Conservation (phyloP, 1,284 basidiomycete species). For the Moniliophthora roreri region DNA sequence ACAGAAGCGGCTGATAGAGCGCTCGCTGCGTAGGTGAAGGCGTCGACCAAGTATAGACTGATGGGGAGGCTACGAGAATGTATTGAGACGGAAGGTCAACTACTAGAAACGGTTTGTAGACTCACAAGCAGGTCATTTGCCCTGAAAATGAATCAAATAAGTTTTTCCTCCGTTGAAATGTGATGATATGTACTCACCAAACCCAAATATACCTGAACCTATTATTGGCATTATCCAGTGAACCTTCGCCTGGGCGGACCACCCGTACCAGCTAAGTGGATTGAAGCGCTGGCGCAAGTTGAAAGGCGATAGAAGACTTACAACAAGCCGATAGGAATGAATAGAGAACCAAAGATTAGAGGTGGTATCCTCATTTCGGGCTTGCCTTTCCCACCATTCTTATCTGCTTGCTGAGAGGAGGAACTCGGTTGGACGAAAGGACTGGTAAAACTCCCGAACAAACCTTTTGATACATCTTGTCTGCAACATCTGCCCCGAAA, state of each 20-base stretch:
- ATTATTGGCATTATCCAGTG: conserved; percentile 77
- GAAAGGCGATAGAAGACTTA: conserved; percentile 25
- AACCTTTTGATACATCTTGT: conserved; percentile 29
- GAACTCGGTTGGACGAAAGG: no score
- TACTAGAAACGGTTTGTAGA: not conserved
- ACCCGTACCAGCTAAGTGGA: conserved; percentile 58
- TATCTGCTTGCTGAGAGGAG: conserved; percentile 39
- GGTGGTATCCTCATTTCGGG: conserved; percentile 53
- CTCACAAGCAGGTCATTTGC: conserved; percentile 46
- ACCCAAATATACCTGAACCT: conserved; percentile 48
- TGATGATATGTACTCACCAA: conserved; percentile 26
- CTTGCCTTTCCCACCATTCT: conserved; percentile 47
- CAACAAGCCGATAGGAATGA: conserved; percentile 59
- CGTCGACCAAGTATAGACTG: conserved; percentile 69
- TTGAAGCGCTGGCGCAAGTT: not conserved
- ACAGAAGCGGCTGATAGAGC: conserved; percentile 69
- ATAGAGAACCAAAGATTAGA: conserved; percentile 52
- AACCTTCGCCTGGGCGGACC: conserved; percentile 58
- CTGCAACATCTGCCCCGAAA: conserved; percentile 31
- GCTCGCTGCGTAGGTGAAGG: conserved; percentile 69
- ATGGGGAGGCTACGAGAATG: conserved; percentile 54
- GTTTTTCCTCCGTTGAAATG: not conserved
- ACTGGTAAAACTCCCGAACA: no score
- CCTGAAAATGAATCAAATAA: conserved; percentile 25
- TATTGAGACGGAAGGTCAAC: conserved; percentile 3